Base-by-base conservation (phyloP, 768 basidiomycete species). In the Paxillus rubicundulus region DNA sequence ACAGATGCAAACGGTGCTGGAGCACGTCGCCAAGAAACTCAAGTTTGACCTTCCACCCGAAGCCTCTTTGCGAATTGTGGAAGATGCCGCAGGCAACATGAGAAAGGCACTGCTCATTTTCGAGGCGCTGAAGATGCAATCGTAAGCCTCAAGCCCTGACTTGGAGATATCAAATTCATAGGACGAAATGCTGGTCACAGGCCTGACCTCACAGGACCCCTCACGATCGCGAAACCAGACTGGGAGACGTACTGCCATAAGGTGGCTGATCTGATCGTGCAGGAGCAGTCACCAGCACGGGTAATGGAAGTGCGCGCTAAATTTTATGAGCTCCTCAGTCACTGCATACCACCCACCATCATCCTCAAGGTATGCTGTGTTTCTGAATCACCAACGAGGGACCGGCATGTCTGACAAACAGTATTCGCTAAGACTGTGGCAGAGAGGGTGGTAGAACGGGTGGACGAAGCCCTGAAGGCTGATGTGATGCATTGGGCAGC, bases 401-500 rank as follows among this genome's bases (percentile, higher is more conserved):
- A 38, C 17, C 8, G 16, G 13, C 39, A 44, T 39, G 36, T 55
- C 41, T 57, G 40, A 52, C 50, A 18, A 5, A 50, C 50, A 48
- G 44, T 49, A 13, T 17, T 14, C 7, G 34, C 32, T 16, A n/a
- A 97, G 96, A 99, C 96, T 3, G 82, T 98, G 36, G 89, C 95
- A 14, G 91, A 92, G 52, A 81, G 85, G 8, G 81, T 98, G 14
- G 85, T 93, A 21, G 88, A 92, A 42, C 81, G 83, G 54, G 89
- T 96, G 4, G 95, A 98, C 67, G 94, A 98, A 66, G 78, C 77
- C 46, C 67, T 99, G 52, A 97, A 95, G 72, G 83, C 87, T 0
- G 93, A 98, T 61, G 85, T 98, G 60, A 90, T 98, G 78, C 93
- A 97, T 65, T 98, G 95, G 95, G 92, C 96, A 4, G 93, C 97